Conservation (phyloP, 345 rosid species). For the Draba incana region DNA sequence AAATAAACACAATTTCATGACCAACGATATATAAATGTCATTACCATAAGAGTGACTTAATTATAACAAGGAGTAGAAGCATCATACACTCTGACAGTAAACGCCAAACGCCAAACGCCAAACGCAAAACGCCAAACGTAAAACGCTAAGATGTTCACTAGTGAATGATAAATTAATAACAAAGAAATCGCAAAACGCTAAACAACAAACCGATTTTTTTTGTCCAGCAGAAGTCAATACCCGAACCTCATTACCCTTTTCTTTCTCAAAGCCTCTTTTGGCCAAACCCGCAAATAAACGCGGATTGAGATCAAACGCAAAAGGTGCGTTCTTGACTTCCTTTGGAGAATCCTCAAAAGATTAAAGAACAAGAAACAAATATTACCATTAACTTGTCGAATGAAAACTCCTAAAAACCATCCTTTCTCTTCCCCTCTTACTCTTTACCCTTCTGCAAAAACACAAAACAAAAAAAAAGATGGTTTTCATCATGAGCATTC, state of each 20-base stretch:
- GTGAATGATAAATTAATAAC: constrained; percentile 23
- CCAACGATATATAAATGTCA: background rate
- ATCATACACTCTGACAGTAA: constrained; percentile 28
- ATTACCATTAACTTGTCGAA: constrained; percentile 28
- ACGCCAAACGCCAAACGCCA: constrained; percentile 5
- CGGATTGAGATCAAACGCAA: constrained; percentile 46
- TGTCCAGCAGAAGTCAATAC: constrained; percentile 67
- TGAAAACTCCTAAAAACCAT: constrained; percentile 21
- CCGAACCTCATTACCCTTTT: constrained; percentile 66
- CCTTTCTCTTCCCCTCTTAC: background rate
- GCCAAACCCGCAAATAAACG: constrained; percentile 31
- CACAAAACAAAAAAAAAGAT: constrained; percentile 1
- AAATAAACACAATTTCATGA: constrained; percentile 26
- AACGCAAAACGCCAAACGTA: background rate
- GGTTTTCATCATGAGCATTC: too few species aligned
- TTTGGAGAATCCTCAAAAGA: constrained; percentile 38
- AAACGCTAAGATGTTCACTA: constrained; percentile 36
- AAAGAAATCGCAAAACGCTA: constrained; percentile 20
- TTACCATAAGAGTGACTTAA: constrained; percentile 8
- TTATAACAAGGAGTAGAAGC: background rate
- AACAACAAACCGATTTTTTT: constrained; percentile 23
- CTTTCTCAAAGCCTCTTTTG: constrained; percentile 30
- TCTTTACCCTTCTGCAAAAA: constrained; percentile 20
- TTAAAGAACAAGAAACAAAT: constrained; percentile 3
- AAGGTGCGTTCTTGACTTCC: constrained; percentile 96